A percentile compares a stretch with the other conserved stretches of the same genome.
Evolutionary conservation across 495 filamentous ascomycete genomes (phyloP).

Genomic region (Trichoderma orchidacearum): DNA sequence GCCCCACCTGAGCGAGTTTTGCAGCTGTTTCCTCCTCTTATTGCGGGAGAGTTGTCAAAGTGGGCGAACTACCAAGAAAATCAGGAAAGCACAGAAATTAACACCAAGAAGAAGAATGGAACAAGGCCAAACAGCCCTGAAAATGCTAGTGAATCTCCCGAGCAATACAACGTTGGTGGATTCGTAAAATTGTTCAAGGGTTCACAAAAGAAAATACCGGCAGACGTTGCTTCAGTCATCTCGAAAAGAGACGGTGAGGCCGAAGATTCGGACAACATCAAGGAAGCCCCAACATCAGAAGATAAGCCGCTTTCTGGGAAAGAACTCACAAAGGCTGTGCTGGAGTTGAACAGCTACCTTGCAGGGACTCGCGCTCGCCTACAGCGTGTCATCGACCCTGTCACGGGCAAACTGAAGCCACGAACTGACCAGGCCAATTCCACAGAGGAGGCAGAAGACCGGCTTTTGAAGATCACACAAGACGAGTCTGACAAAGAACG

Average conservation of each 20-base stretch:
- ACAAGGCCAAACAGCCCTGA: not conserved
- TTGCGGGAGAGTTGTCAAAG: conserved; percentile 68
- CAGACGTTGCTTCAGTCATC: conserved; percentile 51
- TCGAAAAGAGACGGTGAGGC: conserved; percentile 35
- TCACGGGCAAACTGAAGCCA: conserved; percentile 55
- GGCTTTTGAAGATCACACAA: conserved; percentile 28
- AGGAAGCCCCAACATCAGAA: conserved; percentile 13
- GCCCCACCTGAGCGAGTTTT: conserved; percentile 86
- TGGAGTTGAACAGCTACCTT: conserved; percentile 71
- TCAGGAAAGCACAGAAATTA: conserved; percentile 3
- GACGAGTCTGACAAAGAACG: conserved; percentile 47
- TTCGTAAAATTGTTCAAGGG: conserved; percentile 33
- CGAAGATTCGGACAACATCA: conserved; percentile 31
- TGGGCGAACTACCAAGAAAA: conserved; percentile 9
- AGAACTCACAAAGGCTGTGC: conserved; percentile 66
- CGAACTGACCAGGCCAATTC: conserved; percentile 36
- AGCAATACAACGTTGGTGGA: not conserved
- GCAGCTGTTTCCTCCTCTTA: conserved; percentile 64
- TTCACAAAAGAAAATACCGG: conserved; percentile 33
- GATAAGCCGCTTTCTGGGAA: conserved; percentile 53
- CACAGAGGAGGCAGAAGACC: conserved; percentile 38
- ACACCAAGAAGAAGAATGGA: conserved; percentile 18
- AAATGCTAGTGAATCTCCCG: not conserved
- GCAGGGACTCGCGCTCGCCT: conserved; percentile 71
- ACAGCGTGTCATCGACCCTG: conserved; percentile 67